Percentiles rank a stretch among this genome's conserved stretches.
These are phyloP conservation scores for Nemania serpens DNA, from an alignment of 2,329 filamentous ascomycete species.

Conservation along the genomic window DNA sequence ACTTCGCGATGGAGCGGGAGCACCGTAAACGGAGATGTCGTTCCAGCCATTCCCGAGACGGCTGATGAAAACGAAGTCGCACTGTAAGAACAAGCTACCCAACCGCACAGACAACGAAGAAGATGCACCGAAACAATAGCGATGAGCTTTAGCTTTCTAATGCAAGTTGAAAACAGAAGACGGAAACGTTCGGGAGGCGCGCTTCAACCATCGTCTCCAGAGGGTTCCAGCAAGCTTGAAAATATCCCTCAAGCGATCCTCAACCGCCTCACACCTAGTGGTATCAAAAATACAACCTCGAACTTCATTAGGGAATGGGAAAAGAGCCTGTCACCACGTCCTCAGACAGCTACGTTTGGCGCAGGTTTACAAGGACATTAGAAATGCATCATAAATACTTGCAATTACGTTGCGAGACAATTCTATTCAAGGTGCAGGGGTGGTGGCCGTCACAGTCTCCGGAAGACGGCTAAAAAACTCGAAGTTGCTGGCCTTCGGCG, in stretches of 20 bases:
- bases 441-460: not conserved
- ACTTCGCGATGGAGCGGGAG: slow-evolving; percentile 68
- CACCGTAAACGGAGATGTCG: slow-evolving; percentile 56
- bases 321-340: slow-evolving; percentile 67
- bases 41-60: slow-evolving; percentile 52
- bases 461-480: not conserved
- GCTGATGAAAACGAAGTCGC: slow-evolving; percentile 51
- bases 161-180: slow-evolving; percentile 35
- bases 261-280: slow-evolving; percentile 72
- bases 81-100: slow-evolving; percentile 50
- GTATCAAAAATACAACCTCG: slow-evolving; percentile 80
- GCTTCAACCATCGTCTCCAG: slow-evolving; percentile 35
- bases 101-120: not conserved
- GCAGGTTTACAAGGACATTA: slow-evolving; percentile 17
- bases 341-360: slow-evolving; percentile 35
- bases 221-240: slow-evolving; percentile 52
- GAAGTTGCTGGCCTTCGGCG: not conserved
- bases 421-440: not conserved
- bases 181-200: slow-evolving; percentile 38
- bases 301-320: slow-evolving; percentile 93
- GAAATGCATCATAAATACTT: slow-evolving; percentile 14
- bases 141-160: slow-evolving; percentile 28
- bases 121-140: not conserved
- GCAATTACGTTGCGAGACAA: not conserved
- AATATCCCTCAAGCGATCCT: slow-evolving; percentile 71